A percentile compares a stretch with the other conserved stretches of the same genome.
phyloP scores from a whole-genome alignment of 1,139 yeast genomes.

The Debaryomycetaceae sp. region DNA sequence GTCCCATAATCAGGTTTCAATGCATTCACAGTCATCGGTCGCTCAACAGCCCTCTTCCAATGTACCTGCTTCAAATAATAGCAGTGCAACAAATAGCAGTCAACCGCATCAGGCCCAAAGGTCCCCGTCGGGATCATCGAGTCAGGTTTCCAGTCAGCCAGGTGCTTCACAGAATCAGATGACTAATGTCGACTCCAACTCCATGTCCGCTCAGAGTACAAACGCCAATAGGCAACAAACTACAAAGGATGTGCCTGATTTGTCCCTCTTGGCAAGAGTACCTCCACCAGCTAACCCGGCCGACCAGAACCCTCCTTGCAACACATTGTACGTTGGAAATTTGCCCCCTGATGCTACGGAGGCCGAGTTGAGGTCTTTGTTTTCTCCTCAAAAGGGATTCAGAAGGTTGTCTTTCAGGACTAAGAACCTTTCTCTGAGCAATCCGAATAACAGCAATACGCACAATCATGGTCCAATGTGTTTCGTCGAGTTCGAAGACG shows the following conservation, averaged over 20 bases:
- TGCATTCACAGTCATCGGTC: constrained; percentile 8
- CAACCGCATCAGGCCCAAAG: constrained; percentile 7
- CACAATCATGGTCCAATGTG: constrained; percentile 96
- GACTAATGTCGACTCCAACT: background rate
- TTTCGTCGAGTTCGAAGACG: constrained; percentile 97
- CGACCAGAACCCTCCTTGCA: constrained; percentile 98
- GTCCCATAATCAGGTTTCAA: constrained; percentile 3
- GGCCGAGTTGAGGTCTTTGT: constrained; percentile 81
- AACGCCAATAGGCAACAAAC: constrained; percentile 4
- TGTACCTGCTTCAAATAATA: constrained; percentile 7
- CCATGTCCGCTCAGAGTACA: constrained; percentile 4
- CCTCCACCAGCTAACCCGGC: constrained; percentile 99
- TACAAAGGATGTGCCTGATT: constrained; percentile 57
- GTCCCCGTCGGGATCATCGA: constrained; percentile 9
- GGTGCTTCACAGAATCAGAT: constrained; percentile 5
- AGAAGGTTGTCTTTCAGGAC: constrained; percentile 87
- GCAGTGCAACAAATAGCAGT: background rate
- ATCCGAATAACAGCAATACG: constrained; percentile 26
- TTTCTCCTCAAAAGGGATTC: constrained; percentile 88
- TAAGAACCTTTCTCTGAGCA: constrained; percentile 46
- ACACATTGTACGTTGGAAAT: constrained; percentile 93
- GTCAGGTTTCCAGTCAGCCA: constrained; percentile 7
- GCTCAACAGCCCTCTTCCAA: constrained; percentile 5
- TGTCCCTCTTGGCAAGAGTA: constrained; percentile 68
- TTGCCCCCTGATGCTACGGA: constrained; percentile 97